Evolutionary conservation across 208 protist genomes (phyloP).

Genomic region (Leptomonas pyrrhocoris): DNA sequence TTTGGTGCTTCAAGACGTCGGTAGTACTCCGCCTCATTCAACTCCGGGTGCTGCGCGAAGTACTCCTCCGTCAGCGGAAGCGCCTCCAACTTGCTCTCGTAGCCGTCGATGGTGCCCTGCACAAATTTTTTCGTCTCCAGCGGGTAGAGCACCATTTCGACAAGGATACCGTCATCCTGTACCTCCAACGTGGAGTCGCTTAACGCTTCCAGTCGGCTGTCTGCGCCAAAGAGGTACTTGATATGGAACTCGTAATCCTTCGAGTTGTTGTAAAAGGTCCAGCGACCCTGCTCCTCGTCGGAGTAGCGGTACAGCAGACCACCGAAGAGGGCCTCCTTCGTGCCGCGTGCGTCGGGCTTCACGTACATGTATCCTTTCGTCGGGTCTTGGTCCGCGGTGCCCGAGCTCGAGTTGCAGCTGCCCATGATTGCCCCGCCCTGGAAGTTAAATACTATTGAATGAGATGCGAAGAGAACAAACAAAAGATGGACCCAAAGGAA

Average conservation of each 20-base stretch:
- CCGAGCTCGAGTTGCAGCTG: constrained; percentile 18
- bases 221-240: constrained; percentile 70
- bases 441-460: too few relatives aligned
- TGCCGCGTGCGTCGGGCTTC: constrained; percentile 29
- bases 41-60: constrained; percentile 62
- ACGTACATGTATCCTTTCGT: constrained; percentile 34
- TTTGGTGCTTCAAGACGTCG: constrained; percentile 61
- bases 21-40: constrained; percentile 68
- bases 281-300: constrained; percentile 40
- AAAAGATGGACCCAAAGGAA: constrained; percentile 10
- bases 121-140: constrained; percentile 76
- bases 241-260: constrained; percentile 88
- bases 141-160: constrained; percentile 59
- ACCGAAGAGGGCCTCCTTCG: constrained; percentile 64
- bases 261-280: constrained; percentile 79
- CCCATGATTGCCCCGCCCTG: constrained; percentile 25
- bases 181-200: constrained; percentile 45
- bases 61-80: constrained; percentile 77
- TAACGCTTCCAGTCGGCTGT: constrained; percentile 51
- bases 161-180: constrained; percentile 79
- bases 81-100: constrained; percentile 82
- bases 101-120: constrained; percentile 53
- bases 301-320: constrained; percentile 77
- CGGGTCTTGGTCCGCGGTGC: constrained; percentile 21
- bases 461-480: not conserved